phyloP scores from a whole-genome alignment of 2,329 filamentous ascomycete genomes.

The Scedosporium dehoogii region DNA sequence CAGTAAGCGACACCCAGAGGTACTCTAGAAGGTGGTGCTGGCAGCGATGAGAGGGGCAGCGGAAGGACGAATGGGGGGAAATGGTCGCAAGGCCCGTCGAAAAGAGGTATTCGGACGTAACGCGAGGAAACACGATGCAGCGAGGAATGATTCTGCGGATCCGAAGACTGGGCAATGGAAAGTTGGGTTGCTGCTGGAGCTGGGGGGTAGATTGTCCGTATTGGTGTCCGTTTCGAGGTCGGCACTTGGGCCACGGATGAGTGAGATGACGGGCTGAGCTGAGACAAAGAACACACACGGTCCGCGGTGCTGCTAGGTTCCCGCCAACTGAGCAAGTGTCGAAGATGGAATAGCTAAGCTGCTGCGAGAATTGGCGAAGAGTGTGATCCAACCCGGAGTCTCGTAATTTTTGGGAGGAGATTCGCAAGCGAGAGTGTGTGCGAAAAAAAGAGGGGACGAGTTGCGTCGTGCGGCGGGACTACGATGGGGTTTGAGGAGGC shows the following conservation, averaged over 20 bases:
- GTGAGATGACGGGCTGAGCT: not conserved
- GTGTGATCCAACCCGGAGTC: not conserved
- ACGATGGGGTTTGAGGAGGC: not conserved
- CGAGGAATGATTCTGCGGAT: not conserved
- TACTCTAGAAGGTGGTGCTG: not conserved
- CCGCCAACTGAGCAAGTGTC: not conserved
- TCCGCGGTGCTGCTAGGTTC: not conserved
- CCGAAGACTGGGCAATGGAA: not conserved
- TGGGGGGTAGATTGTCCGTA: constrained; percentile 1
- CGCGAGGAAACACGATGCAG: not conserved
- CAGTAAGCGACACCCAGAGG: not conserved
- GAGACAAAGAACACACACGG: not conserved
- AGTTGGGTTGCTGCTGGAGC: not conserved
- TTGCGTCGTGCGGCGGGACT: constrained; percentile 1
- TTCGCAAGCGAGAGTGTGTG: not conserved
- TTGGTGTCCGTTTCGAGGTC: constrained; percentile 2
- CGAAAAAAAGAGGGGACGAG: not conserved
- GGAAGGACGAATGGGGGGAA: not conserved
- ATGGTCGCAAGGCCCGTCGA: not conserved
- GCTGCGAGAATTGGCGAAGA: not conserved
- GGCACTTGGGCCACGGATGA: not conserved
- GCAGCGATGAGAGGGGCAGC: not conserved
- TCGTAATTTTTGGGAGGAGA: not conserved
- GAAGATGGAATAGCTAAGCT: not conserved
- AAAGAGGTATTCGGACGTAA: not conserved